Evolutionary conservation across 495 filamentous ascomycete genomes (phyloP).

Genomic region (Pseudoneurospora amorphoporcata): DNA sequence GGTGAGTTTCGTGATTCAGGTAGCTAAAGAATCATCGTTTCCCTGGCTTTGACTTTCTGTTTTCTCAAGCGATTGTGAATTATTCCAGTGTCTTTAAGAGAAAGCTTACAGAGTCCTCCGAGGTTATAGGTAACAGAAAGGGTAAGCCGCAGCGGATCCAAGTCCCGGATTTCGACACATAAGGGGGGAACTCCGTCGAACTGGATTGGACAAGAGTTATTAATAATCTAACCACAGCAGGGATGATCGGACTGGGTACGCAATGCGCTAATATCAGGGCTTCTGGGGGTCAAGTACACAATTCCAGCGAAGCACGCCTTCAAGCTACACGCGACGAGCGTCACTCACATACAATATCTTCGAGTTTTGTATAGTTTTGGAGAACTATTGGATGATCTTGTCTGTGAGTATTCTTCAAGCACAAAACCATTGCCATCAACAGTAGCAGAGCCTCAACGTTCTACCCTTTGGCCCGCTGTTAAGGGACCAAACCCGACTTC

Average conservation of each 20-base stretch:
- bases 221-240: background rate
- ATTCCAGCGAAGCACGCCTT: background rate
- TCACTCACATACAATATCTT: background rate
- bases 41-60: background rate
- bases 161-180: background rate
- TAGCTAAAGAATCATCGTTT: background rate
- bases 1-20: background rate
- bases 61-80: background rate
- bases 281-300: background rate
- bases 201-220: background rate
- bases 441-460: background rate
- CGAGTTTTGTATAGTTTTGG: background rate
- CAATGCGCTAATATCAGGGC: background rate
- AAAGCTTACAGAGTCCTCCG: background rate
- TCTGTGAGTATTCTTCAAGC: background rate
- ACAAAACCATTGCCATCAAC: background rate
- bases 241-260: background rate
- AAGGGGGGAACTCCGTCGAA: background rate
- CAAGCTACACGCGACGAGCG: background rate
- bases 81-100: background rate
- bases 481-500: background rate
- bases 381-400: background rate
- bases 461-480: background rate
- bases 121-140: background rate
- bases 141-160: background rate